Evolutionary conservation across 176 grass and related monocot genomes (phyloP).

Genomic region (Raddia guianensis): DNA sequence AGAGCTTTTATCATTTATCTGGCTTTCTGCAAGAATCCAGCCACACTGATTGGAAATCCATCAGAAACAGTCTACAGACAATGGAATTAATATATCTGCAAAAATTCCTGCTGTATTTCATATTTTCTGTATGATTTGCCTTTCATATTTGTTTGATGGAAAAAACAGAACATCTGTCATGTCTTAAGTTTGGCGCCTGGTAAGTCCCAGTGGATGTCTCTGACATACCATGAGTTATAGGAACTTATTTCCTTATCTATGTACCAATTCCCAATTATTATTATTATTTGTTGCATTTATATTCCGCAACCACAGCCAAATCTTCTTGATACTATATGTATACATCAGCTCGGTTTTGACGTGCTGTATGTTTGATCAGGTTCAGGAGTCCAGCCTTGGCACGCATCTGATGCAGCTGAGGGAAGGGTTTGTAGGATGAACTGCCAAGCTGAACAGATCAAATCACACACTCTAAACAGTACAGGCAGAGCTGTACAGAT

Average conservation of each 20-base stretch:
- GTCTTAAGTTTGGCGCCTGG: conserved; percentile 7
- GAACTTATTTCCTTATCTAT: background rate
- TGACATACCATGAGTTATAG: background rate
- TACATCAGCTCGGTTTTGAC: background rate
- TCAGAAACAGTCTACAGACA: background rate
- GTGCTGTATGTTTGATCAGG: conserved; percentile 36
- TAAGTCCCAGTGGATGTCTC: conserved; percentile 9
- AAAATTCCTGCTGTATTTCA: background rate
- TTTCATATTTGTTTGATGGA: background rate
- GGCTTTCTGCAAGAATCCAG: conserved; percentile 4
- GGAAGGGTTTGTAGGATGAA: conserved; percentile 27
- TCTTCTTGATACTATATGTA: background rate
- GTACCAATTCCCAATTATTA: no score
- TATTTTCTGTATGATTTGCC: conserved; percentile 2
- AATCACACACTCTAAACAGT: background rate
- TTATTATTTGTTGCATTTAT: background rate
- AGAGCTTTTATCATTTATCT: background rate
- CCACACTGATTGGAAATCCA: background rate
- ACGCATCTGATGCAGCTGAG: conserved; percentile 42
- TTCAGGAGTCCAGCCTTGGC: conserved; percentile 41
- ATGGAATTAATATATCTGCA: background rate
- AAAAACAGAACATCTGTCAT: background rate
- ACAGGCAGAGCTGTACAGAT: background rate
- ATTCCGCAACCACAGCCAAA: background rate
- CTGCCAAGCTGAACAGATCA: background rate